A percentile compares a stretch with the other conserved stretches of the same genome.
Evolutionary conservation across 345 rosid genomes (phyloP).

Genomic region (Trapa incisa): DNA sequence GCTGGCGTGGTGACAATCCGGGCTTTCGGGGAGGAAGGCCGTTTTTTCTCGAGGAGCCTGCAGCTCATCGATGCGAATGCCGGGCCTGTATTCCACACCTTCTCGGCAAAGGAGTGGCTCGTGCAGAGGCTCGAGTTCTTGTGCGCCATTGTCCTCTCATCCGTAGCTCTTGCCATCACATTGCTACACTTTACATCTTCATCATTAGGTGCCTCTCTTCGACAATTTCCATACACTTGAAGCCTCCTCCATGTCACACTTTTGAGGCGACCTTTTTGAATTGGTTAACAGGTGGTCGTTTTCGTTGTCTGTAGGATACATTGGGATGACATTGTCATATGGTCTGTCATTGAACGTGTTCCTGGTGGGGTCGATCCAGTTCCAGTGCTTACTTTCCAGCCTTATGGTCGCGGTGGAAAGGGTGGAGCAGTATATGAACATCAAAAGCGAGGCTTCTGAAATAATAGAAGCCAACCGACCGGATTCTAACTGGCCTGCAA

Average conservation of each 20-base stretch:
- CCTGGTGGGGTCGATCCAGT: slow-evolving; percentile 31
- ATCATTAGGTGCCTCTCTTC: slow-evolving; percentile 7
- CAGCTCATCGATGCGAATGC: slow-evolving; percentile 41
- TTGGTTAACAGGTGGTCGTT: no score
- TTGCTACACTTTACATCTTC: slow-evolving; percentile 39
- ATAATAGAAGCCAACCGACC: slow-evolving; percentile 35
- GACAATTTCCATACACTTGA: background rate
- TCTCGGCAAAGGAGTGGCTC: slow-evolving; percentile 50
- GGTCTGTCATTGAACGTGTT: slow-evolving; percentile 48
- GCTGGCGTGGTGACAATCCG: slow-evolving; percentile 49
- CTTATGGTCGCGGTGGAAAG: slow-evolving; percentile 47
- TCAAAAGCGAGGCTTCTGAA: slow-evolving; percentile 57
- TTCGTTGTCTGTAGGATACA: slow-evolving; percentile 23
- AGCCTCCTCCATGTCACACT: no score
- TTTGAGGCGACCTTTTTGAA: no score
- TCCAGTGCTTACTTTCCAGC: slow-evolving; percentile 35
- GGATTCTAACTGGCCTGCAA: slow-evolving; percentile 31
- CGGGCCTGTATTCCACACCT: slow-evolving; percentile 37
- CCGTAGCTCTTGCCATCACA: slow-evolving; percentile 46
- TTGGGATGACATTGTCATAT: slow-evolving; percentile 56
- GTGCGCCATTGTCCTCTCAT: slow-evolving; percentile 37
- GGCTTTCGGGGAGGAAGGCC: slow-evolving; percentile 40
- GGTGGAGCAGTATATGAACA: slow-evolving; percentile 52
- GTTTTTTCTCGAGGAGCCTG: slow-evolving; percentile 39
- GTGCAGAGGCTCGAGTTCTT: slow-evolving; percentile 42